Evolutionary conservation across 768 basidiomycete genomes (phyloP).

Genomic region (Trametes villosa): DNA sequence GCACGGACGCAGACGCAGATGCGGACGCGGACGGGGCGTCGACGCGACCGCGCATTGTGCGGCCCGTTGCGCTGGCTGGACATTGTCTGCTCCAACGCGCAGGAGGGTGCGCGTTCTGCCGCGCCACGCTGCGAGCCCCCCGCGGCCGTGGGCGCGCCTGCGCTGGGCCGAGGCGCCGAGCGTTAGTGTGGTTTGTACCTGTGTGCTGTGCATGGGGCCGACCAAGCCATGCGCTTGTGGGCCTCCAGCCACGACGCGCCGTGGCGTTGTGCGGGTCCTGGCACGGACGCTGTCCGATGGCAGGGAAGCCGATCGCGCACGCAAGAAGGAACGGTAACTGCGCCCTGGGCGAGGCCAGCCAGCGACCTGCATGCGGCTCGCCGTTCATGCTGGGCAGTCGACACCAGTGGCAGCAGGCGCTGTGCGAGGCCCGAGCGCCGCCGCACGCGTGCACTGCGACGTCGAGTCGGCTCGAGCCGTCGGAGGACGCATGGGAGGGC

Average conservation of each 20-base stretch:
- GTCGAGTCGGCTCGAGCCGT: not conserved
- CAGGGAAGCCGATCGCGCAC: not conserved
- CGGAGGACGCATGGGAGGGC: conserved; percentile 2
- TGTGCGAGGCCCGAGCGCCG: too few relatives aligned
- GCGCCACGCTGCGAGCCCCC: not conserved
- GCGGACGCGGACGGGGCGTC: too few relatives aligned
- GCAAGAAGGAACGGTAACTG: not conserved
- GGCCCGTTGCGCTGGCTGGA: conserved; percentile 4
- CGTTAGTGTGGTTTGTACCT: conserved; percentile 5
- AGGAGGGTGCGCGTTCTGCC: conserved; percentile 2
- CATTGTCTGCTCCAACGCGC: conserved; percentile 7
- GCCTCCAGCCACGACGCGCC: conserved; percentile 2
- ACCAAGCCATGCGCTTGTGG: conserved; percentile 14
- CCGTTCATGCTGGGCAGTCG: too few relatives aligned
- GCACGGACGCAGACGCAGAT: too few relatives aligned
- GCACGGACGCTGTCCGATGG: not conserved
- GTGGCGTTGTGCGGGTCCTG: conserved; percentile 13
- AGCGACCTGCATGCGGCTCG: too few relatives aligned
- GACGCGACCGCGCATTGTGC: conserved; percentile 7
- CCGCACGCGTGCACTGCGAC: not conserved
- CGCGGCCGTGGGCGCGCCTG: not conserved
- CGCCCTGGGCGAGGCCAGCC: not conserved
- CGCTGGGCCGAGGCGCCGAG: not conserved
- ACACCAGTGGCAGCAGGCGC: too few relatives aligned
- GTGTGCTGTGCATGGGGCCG: conserved; percentile 13